Evolutionary conservation across 106 monocot species (phyloP), one percentile per base, ranked within the genome.

Genomic region (Xerophyta viscosa): DNA sequence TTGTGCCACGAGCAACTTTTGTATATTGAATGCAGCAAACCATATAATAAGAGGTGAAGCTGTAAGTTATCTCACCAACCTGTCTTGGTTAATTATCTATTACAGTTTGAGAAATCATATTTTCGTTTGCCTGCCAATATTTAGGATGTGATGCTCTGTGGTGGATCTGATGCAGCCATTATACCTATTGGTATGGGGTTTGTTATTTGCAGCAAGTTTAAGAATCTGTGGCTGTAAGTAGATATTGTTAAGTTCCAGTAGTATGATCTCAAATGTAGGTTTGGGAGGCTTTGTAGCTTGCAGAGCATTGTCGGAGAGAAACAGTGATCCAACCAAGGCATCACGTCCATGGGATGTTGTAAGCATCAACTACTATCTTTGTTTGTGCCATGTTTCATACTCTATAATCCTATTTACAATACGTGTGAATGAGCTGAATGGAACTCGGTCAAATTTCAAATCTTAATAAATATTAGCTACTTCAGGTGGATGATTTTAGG

Each of bases 91-190:
- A 2, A 19, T 17, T 0, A 3, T 29, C 8, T 14, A 11, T 2
- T n/a, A 37, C 8, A 19, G 29, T 28, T 0, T 54, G 18, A 29
- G 17, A n/a, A 27, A 29, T 54, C 5, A 14, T 54, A 14, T 8
- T 0, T 6, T 8, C 20, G 8, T 18, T 31, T 17, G 10, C 21
- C 31, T n/a, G 41, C 1, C 4, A 0, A 24, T 48, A 50, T 37
- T 61, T 64, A 94, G 93, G 77, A 94, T 67, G 62, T 94, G 57
- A 94, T 94, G 93, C 93, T 94, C 55, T 88, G 88, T 71, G 93
- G 93, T 72, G 93, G 93, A 31, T 94, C 93, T 46, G 93, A 94
- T 77, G 84, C 83, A 36, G 80, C 72, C 30, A 76, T 94, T 25
- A 88, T 88, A 63, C 93, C 93, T 33, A 94, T 94, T 30, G 93